These are phyloP conservation scores for Heliophila coronopifolia DNA, from an alignment of 441 rosid species.

Conservation along the genomic window DNA sequence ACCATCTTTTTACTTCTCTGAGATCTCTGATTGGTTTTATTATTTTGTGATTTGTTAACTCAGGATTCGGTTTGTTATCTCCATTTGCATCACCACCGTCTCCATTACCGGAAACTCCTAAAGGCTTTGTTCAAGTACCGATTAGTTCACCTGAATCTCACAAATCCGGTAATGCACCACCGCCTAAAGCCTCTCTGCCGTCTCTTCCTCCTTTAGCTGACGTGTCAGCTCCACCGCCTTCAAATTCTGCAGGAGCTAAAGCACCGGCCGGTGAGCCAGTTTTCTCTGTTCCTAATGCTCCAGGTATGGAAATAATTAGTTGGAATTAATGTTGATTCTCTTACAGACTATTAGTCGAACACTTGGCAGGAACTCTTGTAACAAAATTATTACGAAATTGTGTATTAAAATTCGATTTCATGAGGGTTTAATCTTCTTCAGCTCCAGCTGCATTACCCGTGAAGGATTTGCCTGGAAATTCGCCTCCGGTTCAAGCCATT, in stretches of 20 bases:
- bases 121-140: constrained; percentile 42
- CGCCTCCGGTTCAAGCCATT: constrained; percentile 15
- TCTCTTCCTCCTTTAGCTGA: constrained; percentile 28
- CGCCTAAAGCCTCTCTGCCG: constrained; percentile 25
- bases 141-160: constrained; percentile 28
- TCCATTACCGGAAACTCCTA: constrained; percentile 30
- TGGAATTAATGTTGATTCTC: neutral
- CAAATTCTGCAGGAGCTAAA: constrained; percentile 22
- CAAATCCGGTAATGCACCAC: constrained; percentile 31
- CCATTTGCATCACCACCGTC: constrained; percentile 36
- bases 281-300: constrained; percentile 35
- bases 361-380: neutral
- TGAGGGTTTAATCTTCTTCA: constrained; percentile 12
- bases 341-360: constrained; percentile 20
- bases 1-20: constrained; percentile 3
- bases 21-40: neutral
- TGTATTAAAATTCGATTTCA: neutral
- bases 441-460: constrained; percentile 24
- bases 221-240: constrained; percentile 32
- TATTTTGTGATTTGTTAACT: neutral
- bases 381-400: neutral
- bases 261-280: constrained; percentile 35
- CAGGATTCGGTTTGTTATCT: constrained; percentile 40
- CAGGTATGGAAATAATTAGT: constrained; percentile 26
- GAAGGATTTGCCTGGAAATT: constrained; percentile 17